Percentiles rank a stretch among this genome's conserved stretches.
phyloP scores from a whole-genome alignment of 202 grass and related monocot species.

The Carex arenaria region DNA sequence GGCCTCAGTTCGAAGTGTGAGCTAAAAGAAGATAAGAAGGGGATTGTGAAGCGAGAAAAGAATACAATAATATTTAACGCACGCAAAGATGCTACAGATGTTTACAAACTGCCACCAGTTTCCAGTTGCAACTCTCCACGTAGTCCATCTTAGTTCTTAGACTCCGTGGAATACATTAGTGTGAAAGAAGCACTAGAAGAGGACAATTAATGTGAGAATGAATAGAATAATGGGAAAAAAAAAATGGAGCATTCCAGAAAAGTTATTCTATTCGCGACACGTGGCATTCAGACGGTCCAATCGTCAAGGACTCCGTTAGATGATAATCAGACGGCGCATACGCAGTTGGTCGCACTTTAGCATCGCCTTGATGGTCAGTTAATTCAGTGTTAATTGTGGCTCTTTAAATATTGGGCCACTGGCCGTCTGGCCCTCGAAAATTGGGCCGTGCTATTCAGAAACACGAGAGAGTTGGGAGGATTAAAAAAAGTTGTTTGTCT shows the following conservation, averaged over 20 bases:
- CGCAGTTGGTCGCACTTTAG: background rate
- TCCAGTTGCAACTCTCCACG: background rate
- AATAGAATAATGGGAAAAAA: background rate
- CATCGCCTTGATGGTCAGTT: background rate
- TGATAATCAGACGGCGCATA: too few species aligned
- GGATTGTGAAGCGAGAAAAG: background rate
- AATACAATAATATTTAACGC: background rate
- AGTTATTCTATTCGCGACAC: background rate
- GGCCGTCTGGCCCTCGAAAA: too few species aligned
- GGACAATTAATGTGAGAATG: background rate
- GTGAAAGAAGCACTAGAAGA: background rate
- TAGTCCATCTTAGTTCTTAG: background rate
- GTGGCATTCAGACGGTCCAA: too few species aligned
- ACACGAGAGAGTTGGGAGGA: background rate
- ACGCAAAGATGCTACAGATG: background rate
- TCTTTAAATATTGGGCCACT: background rate
- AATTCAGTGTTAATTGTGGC: slow-evolving; percentile 1
- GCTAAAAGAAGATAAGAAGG: background rate
- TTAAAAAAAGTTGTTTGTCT: too few species aligned
- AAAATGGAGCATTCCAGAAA: slow-evolving; percentile 3
- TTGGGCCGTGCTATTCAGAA: background rate
- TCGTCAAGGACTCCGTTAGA: too few species aligned
- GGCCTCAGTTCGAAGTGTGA: background rate
- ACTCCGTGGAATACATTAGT: background rate
- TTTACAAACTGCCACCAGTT: background rate